phyloP scores from a whole-genome alignment of 345 rosid species.

The Turritis glabra region DNA sequence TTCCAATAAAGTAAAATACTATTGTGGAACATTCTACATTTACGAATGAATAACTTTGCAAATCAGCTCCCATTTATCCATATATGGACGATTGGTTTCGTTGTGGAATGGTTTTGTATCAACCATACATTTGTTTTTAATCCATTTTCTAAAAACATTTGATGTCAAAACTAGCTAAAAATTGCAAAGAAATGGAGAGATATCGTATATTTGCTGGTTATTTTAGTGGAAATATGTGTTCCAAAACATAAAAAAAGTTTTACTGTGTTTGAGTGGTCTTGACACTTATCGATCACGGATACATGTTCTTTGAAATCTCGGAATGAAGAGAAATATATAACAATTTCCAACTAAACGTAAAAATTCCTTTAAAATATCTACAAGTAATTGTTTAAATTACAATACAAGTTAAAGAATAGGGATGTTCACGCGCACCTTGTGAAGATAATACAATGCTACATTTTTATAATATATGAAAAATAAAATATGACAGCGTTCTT shows the following conservation, averaged over 20 bases:
- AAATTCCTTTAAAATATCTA: background rate
- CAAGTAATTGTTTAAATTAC: slow-evolving; percentile 16
- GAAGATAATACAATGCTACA: background rate
- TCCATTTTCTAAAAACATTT: background rate
- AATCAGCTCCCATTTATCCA: background rate
- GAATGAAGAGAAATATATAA: too few relatives aligned
- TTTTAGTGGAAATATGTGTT: background rate
- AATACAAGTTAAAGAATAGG: slow-evolving; percentile 4
- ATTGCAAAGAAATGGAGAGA: too few relatives aligned
- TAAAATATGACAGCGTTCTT: background rate
- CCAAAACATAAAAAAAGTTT: background rate
- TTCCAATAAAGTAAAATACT: background rate
- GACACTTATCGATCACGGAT: background rate
- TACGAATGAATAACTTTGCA: background rate
- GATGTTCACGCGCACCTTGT: slow-evolving; percentile 7
- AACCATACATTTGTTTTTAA: background rate
- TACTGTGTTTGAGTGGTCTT: background rate
- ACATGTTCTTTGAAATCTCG: too few relatives aligned
- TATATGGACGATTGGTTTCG: background rate
- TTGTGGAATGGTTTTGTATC: background rate
- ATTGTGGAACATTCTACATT: background rate
- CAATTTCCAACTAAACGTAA: background rate
- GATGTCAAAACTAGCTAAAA: too few relatives aligned
- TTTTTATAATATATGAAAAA: background rate
- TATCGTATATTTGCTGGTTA: too few relatives aligned